Evolutionary conservation across 345 rosid species (phyloP).

Genomic region (Psidium friedrichsthalianum): DNA sequence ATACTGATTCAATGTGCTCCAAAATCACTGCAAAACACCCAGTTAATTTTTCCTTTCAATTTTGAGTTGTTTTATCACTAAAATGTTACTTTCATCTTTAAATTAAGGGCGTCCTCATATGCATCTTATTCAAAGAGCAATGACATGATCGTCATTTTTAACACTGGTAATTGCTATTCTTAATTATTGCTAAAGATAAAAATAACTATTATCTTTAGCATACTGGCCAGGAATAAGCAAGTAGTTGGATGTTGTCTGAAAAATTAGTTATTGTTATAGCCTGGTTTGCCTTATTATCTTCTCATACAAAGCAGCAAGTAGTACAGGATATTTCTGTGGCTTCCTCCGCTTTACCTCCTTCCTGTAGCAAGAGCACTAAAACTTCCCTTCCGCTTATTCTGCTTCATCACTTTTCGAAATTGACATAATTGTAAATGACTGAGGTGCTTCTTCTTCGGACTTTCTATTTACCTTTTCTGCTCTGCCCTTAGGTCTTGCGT

Average conservation of each 20-base stretch:
- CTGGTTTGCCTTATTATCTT: background rate
- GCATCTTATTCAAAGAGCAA: background rate
- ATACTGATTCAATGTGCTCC: background rate
- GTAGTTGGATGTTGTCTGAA: background rate
- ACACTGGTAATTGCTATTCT: background rate
- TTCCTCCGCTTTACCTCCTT: background rate
- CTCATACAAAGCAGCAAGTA: background rate
- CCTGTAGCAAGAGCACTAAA: background rate
- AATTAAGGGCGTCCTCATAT: background rate
- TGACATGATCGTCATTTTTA: background rate
- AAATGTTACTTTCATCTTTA: background rate
- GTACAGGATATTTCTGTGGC: background rate
- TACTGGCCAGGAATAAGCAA: background rate
- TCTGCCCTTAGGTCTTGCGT: slow-evolving; percentile 54
- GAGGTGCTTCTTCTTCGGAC: background rate
- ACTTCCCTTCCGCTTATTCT: background rate
- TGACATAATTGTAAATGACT: background rate
- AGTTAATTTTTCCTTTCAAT: too few species aligned
- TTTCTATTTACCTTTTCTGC: background rate
- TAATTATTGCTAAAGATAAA: background rate
- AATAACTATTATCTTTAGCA: background rate
- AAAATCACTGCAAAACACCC: too few species aligned
- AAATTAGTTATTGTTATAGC: background rate
- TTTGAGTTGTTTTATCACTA: background rate
- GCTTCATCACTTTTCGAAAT: background rate